phyloP scores from a whole-genome alignment of 192 early-diverging fungal genomes.

The Coemansia sp. region DNA sequence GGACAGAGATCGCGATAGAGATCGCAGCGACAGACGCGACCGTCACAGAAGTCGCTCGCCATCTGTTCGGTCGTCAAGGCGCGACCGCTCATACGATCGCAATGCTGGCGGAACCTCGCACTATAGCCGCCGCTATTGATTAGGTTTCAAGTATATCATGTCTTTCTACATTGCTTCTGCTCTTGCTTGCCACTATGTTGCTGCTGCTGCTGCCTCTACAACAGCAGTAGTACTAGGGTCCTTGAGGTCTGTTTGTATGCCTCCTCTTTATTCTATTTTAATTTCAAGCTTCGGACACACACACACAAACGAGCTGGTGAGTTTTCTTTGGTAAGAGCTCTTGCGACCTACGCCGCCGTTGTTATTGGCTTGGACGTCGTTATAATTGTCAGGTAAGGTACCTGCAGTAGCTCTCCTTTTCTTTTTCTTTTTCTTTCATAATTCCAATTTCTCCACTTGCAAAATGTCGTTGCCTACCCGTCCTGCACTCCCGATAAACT shows the following conservation, averaged over 20 bases:
- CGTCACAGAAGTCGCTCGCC: slow-evolving; percentile 48
- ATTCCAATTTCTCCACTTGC: slow-evolving; percentile 1
- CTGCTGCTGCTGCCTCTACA: neutral
- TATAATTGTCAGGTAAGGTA: neutral
- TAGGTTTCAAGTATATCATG: slow-evolving; percentile 7
- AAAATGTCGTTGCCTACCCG: slow-evolving; percentile 16
- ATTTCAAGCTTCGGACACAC: neutral
- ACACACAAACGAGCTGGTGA: slow-evolving; percentile 1
- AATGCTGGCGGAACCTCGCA: slow-evolving; percentile 22
- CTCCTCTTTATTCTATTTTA: slow-evolving; percentile 8
- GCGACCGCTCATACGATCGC: slow-evolving; percentile 52
- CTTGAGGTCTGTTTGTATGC: slow-evolving; percentile 1
- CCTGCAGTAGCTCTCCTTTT: neutral
- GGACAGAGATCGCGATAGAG: slow-evolving; percentile 23
- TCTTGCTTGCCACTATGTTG: slow-evolving; percentile 13
- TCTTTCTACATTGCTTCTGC: neutral
- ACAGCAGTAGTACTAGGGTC: neutral
- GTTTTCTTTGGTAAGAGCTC: slow-evolving; percentile 3
- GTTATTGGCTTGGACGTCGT: neutral
- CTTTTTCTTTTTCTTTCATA: slow-evolving; percentile 7
- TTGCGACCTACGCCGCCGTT: neutral
- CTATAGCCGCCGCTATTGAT: slow-evolving; percentile 34
- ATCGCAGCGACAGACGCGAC: slow-evolving; percentile 14
- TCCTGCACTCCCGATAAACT: slow-evolving; percentile 27
- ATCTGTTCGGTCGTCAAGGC: slow-evolving; percentile 30